Base-by-base conservation (phyloP, 495 filamentous ascomycete species). In the Talaromyces adpressus region DNA sequence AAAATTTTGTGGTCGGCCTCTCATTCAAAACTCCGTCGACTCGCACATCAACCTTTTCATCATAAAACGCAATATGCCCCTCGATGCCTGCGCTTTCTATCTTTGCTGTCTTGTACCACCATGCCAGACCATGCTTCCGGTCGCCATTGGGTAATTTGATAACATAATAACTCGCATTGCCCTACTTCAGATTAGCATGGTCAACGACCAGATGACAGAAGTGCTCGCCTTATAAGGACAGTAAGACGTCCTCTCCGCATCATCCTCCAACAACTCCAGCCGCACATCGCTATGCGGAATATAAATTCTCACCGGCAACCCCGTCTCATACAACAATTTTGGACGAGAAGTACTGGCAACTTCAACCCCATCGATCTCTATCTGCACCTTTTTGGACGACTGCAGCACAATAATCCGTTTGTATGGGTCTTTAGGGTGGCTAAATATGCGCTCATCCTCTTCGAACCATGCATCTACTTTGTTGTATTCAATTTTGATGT, bases 401-500 rank as follows among this genome's bases (percentile, higher is more conserved):
- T 72, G 69, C 12, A 86, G 64, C 63, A 80, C 77, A 51, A 87
- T 84, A 63, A 88, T 76, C n/a, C 85, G 79, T 62, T 84, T 85
- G 67, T 81, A 83, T 0, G 84, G 85, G 66, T 87, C 83, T 63
- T 85, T 87, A 6, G 86, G 81, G 65, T 88, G 86, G 5, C 76
- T 73, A 62, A 77, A 77, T 54, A 88, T 81, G 5, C 73, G 79
- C 22, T 73, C 71, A 62, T 86, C 84, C 74, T 89, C 86, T 66
- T 80, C 82, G 67, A 81, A 87, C 85, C 85, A 89, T 18, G 75
- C 74, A 65, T 84, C 81, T 71, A 32, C 27, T 14, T 47, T 52
- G 16, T 61, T 30, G 14, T 27, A 32, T 11, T 32, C 54, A 11
- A 64, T 34, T 32, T 64, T 64, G 16, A 49, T 18, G 41, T 64